phyloP scores from a whole-genome alignment of 768 basidiomycete species.

The Boletus subcaerulescens region DNA sequence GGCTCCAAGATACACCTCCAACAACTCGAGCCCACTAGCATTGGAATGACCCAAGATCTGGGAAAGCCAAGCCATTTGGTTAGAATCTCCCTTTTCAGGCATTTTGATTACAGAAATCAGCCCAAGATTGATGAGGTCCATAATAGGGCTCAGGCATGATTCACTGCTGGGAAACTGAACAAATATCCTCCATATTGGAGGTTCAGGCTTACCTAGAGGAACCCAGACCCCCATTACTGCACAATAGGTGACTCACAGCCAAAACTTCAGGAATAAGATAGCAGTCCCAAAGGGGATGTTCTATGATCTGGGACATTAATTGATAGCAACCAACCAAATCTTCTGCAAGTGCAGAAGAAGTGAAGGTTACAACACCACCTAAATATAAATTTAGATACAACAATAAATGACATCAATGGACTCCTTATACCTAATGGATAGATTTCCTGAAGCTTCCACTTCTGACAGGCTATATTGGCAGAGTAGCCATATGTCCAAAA shows the following conservation, averaged over 20 bases:
- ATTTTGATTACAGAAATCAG: constrained; percentile 50
- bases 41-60: constrained; percentile 14
- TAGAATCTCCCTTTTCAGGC: constrained; percentile 38
- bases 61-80: constrained; percentile 25
- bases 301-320: constrained; percentile 47
- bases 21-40: constrained; percentile 32
- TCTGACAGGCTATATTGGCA: constrained; percentile 42
- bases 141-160: constrained; percentile 18
- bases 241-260: constrained; percentile 37
- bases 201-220: constrained; percentile 10
- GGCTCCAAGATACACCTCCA: constrained; percentile 40
- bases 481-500: constrained; percentile 73
- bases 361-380: constrained; percentile 78
- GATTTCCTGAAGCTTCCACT: constrained; percentile 65
- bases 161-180: constrained; percentile 3
- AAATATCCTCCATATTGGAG: background rate
- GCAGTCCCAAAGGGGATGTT: constrained; percentile 66
- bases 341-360: constrained; percentile 54
- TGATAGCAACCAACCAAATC: constrained; percentile 48
- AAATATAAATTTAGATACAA: background rate
- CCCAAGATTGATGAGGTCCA: constrained; percentile 47
- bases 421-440: constrained; percentile 58
- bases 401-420: background rate
- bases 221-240: background rate
- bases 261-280: constrained; percentile 66